Evolutionary conservation across 2,329 filamentous ascomycete genomes (phyloP).

Genomic region (Cordyceps cicadae): DNA sequence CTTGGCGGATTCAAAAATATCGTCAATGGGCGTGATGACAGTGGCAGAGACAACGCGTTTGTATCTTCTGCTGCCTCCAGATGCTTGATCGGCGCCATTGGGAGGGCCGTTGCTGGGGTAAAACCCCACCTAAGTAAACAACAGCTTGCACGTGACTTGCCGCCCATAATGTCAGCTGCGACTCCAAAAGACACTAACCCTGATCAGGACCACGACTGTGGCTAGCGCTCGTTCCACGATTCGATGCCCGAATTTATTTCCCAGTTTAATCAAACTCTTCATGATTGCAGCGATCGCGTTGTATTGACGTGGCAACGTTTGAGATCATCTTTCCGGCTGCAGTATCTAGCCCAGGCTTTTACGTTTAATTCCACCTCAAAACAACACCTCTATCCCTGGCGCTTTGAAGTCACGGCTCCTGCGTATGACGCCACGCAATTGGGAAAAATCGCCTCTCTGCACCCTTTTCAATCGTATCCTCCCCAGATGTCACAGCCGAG

Average conservation of each 20-base stretch:
- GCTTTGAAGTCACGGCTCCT: neutral
- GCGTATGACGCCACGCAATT: neutral
- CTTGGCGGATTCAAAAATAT: neutral
- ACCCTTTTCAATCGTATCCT: neutral
- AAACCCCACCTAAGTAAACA: constrained; percentile 23
- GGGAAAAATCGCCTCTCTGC: neutral
- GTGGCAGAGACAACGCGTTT: neutral
- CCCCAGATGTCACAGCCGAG: neutral
- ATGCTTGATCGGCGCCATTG: neutral
- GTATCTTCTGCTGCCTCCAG: neutral
- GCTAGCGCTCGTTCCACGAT: neutral
- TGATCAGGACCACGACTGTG: neutral
- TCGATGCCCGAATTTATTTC: neutral
- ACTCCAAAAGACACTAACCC: neutral
- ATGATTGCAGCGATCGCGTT: neutral
- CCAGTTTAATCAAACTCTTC: neutral
- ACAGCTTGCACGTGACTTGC: constrained; percentile 17
- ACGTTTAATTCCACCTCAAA: neutral
- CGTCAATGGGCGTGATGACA: constrained; percentile 5
- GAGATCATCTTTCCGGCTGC: neutral
- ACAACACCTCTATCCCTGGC: neutral
- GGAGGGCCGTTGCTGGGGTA: constrained; percentile 21
- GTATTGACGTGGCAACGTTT: neutral
- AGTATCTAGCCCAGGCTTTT: neutral
- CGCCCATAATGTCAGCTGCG: neutral